Evolutionary conservation across 805 yeast genomes (phyloP), one percentile per base, ranked within the genome.

Genomic region (Kuraishia hungarica): DNA sequence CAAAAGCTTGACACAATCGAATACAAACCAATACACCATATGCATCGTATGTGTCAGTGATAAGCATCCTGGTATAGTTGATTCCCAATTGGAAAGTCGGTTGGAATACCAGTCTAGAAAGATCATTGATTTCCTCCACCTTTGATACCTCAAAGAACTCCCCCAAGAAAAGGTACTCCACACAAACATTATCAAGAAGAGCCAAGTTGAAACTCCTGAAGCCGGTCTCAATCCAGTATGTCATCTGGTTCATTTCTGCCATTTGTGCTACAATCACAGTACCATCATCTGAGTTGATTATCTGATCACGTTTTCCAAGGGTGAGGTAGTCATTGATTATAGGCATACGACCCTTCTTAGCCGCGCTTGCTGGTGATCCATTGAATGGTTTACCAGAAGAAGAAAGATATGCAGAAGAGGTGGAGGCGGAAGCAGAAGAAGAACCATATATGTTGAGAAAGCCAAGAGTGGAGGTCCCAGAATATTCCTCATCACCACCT

Each of bases 21-120:
- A 93, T 88, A 62, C 87, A 80, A 5, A 91, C 76, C 51, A 94
- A 71, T 1, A 90, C 73, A 0, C 97, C 97, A 67, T 84, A 88
- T 1, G 84, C 80, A 66, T 94, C 99, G 64, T 74, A 84, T 1
- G 82, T 75, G 2, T 67, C 63, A 64, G 67, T 53, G 61, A 69
- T 55, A 57, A 77, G 57, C 56, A 60, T 62, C 54, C 75, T 74
- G 11, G 86, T 74, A 64, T 79, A 81, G 17, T 67, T 69, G 22
- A 74, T 66, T 2, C 88, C 83, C 35, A 78, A 61, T 10, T 71
- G 71, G 55, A 80, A 80, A 0, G 86, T 77, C 2, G 81, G 80
- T 39, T 72, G 73, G 62, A 84, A 84, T 2, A 81, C 81, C 68
- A 53, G 72, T 65, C 61, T 68, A 77, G 76, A 78, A 59, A 81